Base-by-base conservation (phyloP, 1,284 basidiomycete species). In the Meripilus lineatus region DNA sequence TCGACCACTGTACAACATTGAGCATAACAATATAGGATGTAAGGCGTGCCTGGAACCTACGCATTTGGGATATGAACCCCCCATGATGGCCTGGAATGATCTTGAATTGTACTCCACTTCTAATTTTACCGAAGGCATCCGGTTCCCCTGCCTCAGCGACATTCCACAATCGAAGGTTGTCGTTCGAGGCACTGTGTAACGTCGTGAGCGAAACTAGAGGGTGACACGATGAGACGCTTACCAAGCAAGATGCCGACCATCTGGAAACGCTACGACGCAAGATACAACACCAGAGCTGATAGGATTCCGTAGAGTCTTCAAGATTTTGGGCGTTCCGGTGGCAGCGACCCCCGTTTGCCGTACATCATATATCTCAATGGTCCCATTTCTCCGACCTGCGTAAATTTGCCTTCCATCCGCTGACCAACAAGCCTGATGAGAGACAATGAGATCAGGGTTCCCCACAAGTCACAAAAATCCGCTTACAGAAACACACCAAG, bases 11-110 rank as follows among this genome's bases (percentile, higher is more conserved):
- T 38, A 36, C 49, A 42, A 47, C 42, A 49, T 42, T 44, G 45
- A 48, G 22, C 44, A 22, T 17, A 20, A 24, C 23, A 25, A 43
- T 13, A 6, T 20, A 41, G 32, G 28, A 38, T 10, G 4, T 15
- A 20, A 18, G 23, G 23, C 5, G 15, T 2, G 23, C 6, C 15
- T 10, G 4, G 25, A 7, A 55, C 60, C 30, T 49, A 94, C 92
- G 63, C 79, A 96, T 89, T 54, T 89, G 85, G 4, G 92, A 95
- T 14, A 97, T 79, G 48, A 84, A 89, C 2, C 93, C 94, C 23
- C 94, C 93, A 65, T 97, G 92, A 66, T 98, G 94, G 0, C 95
- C 95, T 4, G 93, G 89, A 30, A 99, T 90, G 50, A 98, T 96
- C 65, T 93, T 93, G 74, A 97, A 97, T 51, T 87, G 87, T 15